Conservation (phyloP, 1,284 basidiomycete species). For the Leccinum fuscescens region DNA sequence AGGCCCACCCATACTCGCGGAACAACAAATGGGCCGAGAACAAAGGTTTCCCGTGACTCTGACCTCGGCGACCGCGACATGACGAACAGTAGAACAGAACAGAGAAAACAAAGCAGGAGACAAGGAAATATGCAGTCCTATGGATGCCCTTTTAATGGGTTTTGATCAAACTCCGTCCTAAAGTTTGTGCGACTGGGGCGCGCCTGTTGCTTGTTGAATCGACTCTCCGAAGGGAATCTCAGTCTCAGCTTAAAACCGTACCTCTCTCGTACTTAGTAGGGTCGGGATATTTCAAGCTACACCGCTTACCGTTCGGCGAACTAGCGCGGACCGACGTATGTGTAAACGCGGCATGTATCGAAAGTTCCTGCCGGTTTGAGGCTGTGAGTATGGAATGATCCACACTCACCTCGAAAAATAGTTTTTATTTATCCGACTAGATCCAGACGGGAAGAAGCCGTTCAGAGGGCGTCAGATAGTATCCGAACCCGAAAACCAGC, state of each 20-base stretch:
- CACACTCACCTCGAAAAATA: constrained; percentile 24
- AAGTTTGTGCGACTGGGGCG: constrained; percentile 10
- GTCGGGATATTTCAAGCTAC: not conserved
- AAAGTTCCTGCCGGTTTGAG: constrained; percentile 5
- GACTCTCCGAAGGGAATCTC: constrained; percentile 2
- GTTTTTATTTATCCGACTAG: constrained; percentile 11
- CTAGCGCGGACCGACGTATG: constrained; percentile 12
- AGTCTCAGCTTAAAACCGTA: constrained; percentile 14
- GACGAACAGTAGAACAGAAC: constrained; percentile 4
- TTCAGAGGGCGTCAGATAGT: constrained; percentile 19
- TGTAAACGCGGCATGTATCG: constrained; percentile 7
- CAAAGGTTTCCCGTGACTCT: constrained; percentile 47
- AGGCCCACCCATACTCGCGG: constrained; percentile 75
- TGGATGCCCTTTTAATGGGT: constrained; percentile 22
- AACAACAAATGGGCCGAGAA: constrained; percentile 55
- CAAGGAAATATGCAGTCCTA: constrained; percentile 1
- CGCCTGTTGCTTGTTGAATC: not conserved
- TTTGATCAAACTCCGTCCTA: constrained; percentile 36
- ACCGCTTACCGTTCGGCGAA: constrained; percentile 12
- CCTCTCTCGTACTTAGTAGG: not conserved
- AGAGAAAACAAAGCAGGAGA: constrained; percentile 8
- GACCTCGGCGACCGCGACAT: constrained; percentile 23
- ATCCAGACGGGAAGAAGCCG: constrained; percentile 6
- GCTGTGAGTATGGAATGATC: constrained; percentile 23
- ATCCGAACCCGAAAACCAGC: constrained; percentile 26